A percentile compares a stretch with the other conserved stretches of the same genome.
Conservation (phyloP, 106 monocot species). For the Acorus gramineus region DNA sequence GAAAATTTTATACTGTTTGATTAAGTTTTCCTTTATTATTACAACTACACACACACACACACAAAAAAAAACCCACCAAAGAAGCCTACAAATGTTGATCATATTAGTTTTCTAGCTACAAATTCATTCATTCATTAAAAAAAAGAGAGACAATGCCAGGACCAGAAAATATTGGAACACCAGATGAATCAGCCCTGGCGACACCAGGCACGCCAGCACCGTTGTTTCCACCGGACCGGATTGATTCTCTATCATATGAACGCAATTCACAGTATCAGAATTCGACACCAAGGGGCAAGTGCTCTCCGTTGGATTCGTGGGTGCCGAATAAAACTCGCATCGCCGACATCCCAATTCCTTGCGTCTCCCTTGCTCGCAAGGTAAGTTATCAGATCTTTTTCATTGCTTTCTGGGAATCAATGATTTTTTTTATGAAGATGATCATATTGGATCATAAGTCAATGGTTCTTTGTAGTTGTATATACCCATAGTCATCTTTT, state of each 20-base stretch:
- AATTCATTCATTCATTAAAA: too few relatives aligned
- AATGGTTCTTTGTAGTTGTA: too few relatives aligned
- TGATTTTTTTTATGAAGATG: too few relatives aligned
- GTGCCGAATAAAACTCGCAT: constrained; percentile 32
- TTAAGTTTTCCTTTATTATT: background rate
- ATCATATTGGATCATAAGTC: too few relatives aligned
- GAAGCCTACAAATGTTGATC: background rate
- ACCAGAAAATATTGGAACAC: constrained; percentile 8
- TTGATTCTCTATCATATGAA: constrained; percentile 65
- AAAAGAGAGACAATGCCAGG: constrained; percentile 11
- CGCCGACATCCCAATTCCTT: constrained; percentile 43
- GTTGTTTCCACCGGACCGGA: constrained; percentile 36
- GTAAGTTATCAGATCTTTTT: constrained; percentile 13
- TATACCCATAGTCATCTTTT: too few relatives aligned
- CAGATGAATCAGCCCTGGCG: constrained; percentile 42
- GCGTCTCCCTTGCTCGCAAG: constrained; percentile 84
- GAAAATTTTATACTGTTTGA: constrained; percentile 67
- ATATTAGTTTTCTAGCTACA: background rate
- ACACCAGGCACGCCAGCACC: constrained; percentile 83
- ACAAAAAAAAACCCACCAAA: constrained; percentile 23
- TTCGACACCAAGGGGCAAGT: constrained; percentile 56
- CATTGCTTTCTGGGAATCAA: too few relatives aligned
- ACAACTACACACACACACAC: background rate
- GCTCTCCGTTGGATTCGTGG: constrained; percentile 46
- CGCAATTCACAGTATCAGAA: constrained; percentile 24